Base-by-base conservation (phyloP, 345 rosid genomes). In the Eucalyptus cloeziana region DNA sequence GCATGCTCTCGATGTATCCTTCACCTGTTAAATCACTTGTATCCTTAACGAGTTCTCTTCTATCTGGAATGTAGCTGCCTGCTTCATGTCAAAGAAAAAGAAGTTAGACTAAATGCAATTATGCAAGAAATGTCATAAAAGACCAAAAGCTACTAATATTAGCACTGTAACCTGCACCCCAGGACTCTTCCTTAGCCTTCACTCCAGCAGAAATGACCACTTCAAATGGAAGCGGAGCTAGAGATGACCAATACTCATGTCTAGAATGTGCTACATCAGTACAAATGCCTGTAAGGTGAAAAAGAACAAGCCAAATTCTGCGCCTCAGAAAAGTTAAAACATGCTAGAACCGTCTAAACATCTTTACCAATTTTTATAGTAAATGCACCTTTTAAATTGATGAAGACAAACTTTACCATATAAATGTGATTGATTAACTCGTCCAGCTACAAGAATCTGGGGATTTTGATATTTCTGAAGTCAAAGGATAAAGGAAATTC, bases 201-300 rank as follows among this genome's bases (percentile, higher is more conserved):
- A 96, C 97, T 91, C 97, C 98, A 92, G 97, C 47, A 40, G 85
- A 96, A 88, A 94, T 91, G 89, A 96, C 99, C 88, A 97, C 91
- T 93, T 97, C 99, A 90, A 96, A 94, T 45, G 98, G 98, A 91
- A 96, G 97, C 87, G 98, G 98, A 91, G 99, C 98, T 37, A 96
- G 90, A 87, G 97, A 94, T 21, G 98, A 96, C 98, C 99, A 97
- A 76, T 89, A 91, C 89, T 95, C 98, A 91, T 95, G 93, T 93
- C 96, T 95, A 44, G 95, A 89, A 24, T 81, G 83, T 90, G 99
- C 97, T 93, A 97, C 93, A 88, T 95, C 97, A 31, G 96, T 91
- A 89, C 96, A 95, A 91, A 96, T 97, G 80, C 98, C 98, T 76
- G 81, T 6, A 21, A 76, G 27, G 47, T 37, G 30, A 40, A 37